phyloP scores from a whole-genome alignment of 2,329 filamentous ascomycete genomes.

The Pseudomassariella vexata region DNA sequence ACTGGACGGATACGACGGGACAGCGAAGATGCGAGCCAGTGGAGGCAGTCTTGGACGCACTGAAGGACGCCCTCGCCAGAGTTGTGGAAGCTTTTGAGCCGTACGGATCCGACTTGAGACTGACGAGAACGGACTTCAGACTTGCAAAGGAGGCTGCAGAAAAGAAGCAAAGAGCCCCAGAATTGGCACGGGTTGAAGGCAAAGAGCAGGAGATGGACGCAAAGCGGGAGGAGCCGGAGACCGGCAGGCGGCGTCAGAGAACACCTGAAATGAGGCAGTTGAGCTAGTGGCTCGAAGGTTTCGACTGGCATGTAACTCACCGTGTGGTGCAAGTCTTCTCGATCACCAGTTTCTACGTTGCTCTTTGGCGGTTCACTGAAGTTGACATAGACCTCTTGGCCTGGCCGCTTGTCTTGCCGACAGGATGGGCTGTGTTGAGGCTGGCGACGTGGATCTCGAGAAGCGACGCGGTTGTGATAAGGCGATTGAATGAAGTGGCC shows the following conservation, averaged over 20 bases:
- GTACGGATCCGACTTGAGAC: constrained; percentile 64
- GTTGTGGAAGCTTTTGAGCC: constrained; percentile 68
- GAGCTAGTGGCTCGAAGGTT: constrained; percentile 16
- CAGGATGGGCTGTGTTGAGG: too few relatives aligned
- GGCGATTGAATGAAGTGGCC: too few relatives aligned
- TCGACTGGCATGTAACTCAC: constrained; percentile 2
- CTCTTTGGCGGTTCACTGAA: too few relatives aligned
- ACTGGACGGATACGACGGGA: constrained; percentile 74
- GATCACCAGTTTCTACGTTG: background rate
- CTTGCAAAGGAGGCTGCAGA: constrained; percentile 63
- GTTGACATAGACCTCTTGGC: too few relatives aligned
- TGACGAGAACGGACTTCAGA: constrained; percentile 66
- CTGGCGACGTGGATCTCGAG: too few relatives aligned
- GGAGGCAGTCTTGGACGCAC: constrained; percentile 58
- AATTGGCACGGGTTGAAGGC: constrained; percentile 1
- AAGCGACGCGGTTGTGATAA: too few relatives aligned
- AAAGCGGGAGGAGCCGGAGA: background rate
- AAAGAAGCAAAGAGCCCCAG: constrained; percentile 14
- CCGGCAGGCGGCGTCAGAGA: constrained; percentile 6
- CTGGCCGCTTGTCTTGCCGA: too few relatives aligned
- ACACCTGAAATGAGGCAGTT: constrained; percentile 27
- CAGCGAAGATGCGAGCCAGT: constrained; percentile 56
- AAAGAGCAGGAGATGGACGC: background rate
- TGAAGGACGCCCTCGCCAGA: constrained; percentile 60
- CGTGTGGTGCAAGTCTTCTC: background rate